phyloP scores from a whole-genome alignment of 2,329 filamentous ascomycete species.

The Ceratocystis diversiconidia region DNA sequence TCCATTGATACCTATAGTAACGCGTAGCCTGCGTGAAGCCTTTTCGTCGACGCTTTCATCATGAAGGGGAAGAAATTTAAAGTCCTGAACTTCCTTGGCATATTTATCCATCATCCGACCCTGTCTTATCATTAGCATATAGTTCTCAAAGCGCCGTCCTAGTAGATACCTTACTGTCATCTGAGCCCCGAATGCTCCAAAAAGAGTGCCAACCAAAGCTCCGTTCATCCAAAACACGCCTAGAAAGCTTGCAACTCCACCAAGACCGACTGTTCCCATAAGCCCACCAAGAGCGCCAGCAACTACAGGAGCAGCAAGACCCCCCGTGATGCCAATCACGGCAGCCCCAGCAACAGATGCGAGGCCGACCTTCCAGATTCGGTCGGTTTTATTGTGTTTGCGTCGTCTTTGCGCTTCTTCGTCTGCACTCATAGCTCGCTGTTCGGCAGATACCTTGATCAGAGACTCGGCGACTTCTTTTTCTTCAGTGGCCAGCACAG shows the following conservation, averaged over 20 bases:
- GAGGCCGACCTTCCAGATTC: conserved; percentile 83
- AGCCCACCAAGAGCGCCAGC: conserved; percentile 72
- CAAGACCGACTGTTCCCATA: conserved; percentile 73
- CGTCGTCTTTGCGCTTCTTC: conserved; percentile 60
- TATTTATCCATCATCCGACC: conserved; percentile 81
- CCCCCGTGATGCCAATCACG: conserved; percentile 80
- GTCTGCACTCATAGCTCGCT: conserved; percentile 52
- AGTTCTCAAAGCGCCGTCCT: not conserved
- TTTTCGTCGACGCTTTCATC: conserved; percentile 6
- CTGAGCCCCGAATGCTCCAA: conserved; percentile 76
- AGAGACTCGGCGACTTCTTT: conserved; percentile 62
- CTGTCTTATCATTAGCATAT: conserved; percentile 21
- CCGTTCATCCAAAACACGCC: conserved; percentile 77
- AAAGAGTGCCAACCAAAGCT: conserved; percentile 71
- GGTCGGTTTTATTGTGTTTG: conserved; percentile 52
- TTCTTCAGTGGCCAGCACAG: conserved; percentile 53
- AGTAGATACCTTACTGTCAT: conserved; percentile 36
- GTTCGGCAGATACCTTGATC: conserved; percentile 45
- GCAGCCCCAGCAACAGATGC: conserved; percentile 80
- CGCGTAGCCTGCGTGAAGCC: conserved; percentile 42
- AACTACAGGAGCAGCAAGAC: conserved; percentile 75
- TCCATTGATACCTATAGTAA: conserved; percentile 76
- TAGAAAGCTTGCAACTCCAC: conserved; percentile 72
- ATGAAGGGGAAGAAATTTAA: conserved; percentile 60
- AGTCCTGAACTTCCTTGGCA: conserved; percentile 73